A percentile compares a stretch with the other conserved stretches of the same genome.
Evolutionary conservation across 73 alveolate genomes (phyloP).

Genomic region (Effrenium voratum): DNA sequence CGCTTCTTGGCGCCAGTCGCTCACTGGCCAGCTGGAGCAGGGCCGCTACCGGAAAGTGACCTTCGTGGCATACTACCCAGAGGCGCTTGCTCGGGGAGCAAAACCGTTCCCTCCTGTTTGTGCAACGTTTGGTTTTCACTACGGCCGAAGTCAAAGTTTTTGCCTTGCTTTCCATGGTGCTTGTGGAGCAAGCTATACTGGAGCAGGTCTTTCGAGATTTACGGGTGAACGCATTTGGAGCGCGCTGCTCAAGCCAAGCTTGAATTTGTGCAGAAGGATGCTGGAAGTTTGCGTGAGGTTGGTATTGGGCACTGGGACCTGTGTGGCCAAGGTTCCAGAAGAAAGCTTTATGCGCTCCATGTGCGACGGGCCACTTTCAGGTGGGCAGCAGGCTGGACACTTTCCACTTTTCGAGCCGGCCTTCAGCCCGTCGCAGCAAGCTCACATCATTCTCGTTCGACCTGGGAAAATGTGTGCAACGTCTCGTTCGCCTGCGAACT

Average conservation of each 20-base stretch:
- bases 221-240: slow-evolving; percentile 64
- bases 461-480: neutral
- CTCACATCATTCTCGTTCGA: no score
- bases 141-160: neutral
- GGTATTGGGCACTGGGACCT: neutral
- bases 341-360: slow-evolving; percentile 65
- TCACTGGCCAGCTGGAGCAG: slow-evolving; percentile 39
- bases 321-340: slow-evolving; percentile 23
- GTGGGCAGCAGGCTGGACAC: slow-evolving; percentile 85
- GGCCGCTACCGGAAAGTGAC: slow-evolving; percentile 71
- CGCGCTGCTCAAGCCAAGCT: neutral
- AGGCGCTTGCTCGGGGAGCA: slow-evolving; percentile 13
- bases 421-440: no score
- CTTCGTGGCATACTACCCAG: slow-evolving; percentile 90
- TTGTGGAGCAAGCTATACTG: neutral
- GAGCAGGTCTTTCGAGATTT: slow-evolving; percentile 72
- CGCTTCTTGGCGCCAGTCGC: neutral
- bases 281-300: neutral
- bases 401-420: no score
- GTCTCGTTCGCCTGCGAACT: no score
- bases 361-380: slow-evolving; percentile 68
- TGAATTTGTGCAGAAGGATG: neutral
- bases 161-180: neutral
- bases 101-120: no score
- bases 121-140: no score